These are phyloP conservation scores for Violaceomyces palustris DNA, from an alignment of 1,284 basidiomycete species.

Conservation along the genomic window DNA sequence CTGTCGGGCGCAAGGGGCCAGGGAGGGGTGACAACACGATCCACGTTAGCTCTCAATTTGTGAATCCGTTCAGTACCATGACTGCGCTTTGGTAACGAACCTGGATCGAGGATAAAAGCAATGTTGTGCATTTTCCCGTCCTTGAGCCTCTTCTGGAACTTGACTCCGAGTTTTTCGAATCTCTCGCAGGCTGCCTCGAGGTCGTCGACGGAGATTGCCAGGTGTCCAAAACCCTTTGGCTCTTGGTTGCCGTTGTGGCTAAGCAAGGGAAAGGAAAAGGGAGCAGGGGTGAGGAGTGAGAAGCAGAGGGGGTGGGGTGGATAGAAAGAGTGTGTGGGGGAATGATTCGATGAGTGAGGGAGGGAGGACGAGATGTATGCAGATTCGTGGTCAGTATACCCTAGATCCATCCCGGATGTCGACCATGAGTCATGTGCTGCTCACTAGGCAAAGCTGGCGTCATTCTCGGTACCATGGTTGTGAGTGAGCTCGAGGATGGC, in stretches of 20 bases:
- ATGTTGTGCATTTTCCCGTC: conserved; percentile 80
- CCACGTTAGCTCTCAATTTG: no score
- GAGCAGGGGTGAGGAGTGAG: no score
- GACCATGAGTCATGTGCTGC: no score
- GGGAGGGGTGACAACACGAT: neutral
- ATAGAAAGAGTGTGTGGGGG: no score
- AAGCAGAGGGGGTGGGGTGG: no score
- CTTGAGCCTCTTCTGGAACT: conserved; percentile 79
- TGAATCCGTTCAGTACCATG: no score
- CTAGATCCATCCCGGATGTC: no score
- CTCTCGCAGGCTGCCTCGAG: conserved; percentile 76
- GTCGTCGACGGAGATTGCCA: conserved; percentile 77
- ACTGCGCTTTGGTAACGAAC: no score
- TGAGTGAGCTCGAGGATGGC: conserved; percentile 34
- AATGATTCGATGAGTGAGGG: no score
- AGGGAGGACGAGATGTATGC: no score
- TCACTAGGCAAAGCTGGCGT: conserved; percentile 29
- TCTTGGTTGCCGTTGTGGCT: conserved; percentile 49
- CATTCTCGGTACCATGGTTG: conserved; percentile 52
- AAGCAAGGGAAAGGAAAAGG: no score
- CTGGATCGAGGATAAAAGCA: conserved; percentile 81
- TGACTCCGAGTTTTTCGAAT: conserved; percentile 74
- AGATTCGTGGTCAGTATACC: no score
- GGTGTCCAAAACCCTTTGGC: conserved; percentile 55
- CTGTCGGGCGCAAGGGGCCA: conserved; percentile 33